Base-by-base conservation (phyloP, 352 stramenopile genomes). In the Pythium folliculosum region DNA sequence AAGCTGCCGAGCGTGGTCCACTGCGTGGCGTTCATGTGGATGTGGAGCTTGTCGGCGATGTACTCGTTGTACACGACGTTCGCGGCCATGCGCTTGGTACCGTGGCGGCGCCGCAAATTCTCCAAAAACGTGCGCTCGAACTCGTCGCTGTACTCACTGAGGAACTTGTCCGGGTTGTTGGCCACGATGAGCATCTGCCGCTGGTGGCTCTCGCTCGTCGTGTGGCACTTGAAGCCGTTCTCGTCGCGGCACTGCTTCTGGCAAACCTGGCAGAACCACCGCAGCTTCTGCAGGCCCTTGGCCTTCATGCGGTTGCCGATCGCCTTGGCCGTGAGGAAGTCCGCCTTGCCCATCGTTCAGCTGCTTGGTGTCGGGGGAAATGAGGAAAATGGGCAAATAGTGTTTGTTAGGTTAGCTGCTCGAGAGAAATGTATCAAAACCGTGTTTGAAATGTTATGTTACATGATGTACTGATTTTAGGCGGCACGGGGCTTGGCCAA, bases 151-250 rank as follows among this genome's bases (percentile, higher is more conserved):
- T 96, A 97, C 32, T 91, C 84, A 53, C 91, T 86, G 69, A 99
- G 93, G 60, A 99, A 97, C 64, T 96, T 95, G 70, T 95, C 73
- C 3, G 96, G 90, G 73, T 99, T 98, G 52, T 94, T 94, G 10
- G 91, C 91, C 60, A 99, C 98, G 55, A 99, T 92, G 65, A 98
- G 86, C 97, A 99, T 99, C 82, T 99, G 96, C 48, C 97, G 90
- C 65, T 99, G 84, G 82, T 99, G 98, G 8, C 91, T 94, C 71
- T 99, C 98, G 37, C 90, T 98, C 13, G 84, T 98, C 35, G 97
- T 92, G 82, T 99, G 98, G 72, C 97, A 99, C 84, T 99, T 99
- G 84, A 99, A 99, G 17, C 98, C 98, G 80, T 99, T 99, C 77
- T 99, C 97, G 72, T 99, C 98, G n/a, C 97, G 92, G 76, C 98